Base-by-base conservation (phyloP, 2,329 filamentous ascomycete species). In the Rhexocercosporidium sp. region DNA sequence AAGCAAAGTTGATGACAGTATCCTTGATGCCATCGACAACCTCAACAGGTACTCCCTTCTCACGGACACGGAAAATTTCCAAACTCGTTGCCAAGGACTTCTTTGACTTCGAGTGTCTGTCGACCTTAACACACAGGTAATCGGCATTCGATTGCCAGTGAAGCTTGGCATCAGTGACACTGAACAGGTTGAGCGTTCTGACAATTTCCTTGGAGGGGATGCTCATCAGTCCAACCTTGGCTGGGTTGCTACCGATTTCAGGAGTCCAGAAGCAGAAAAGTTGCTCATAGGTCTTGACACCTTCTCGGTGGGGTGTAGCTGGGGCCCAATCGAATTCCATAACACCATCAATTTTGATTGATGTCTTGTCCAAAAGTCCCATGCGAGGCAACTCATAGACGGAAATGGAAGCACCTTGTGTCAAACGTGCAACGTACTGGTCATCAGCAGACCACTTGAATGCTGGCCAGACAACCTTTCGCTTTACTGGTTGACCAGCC, bases 381-480 rank as follows among this genome's bases (percentile, higher is more conserved):
- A 97, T 97, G 76, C 90, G 87, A 49, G 94, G 94, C 16, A 94
- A 83, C 80, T 97, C 93, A 80, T 97, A 97, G 75, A 97, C 88
- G 62, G 93, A 96, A 77, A 99, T 97, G 64, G 92, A 93, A 73
- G 94, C 88, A 72, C 92, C 92, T 72, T 93, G 94, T 69, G 90
- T 93, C 84, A 98, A 89, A 70, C 96, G 90, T 25, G 96, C 96
- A 69, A 98, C 94, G 79, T 97, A 99, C 81, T 96, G 96, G 82
- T 97, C 94, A 78, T 99, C 96, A 3, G 96, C 85, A 34, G 96
- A 98, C 96, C 96, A 99, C 84, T 99, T 99, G 89, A 99, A 99
- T 1, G 95, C 94, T 27, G 96, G 96, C 96, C 96, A 99, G 77
- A 96, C 92, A 75, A 96, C 89, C 87, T 97, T 97, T 81, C 94